Conservation (phyloP, 2,329 filamentous ascomycete species). For the Ophiosphaerella korrae region DNA sequence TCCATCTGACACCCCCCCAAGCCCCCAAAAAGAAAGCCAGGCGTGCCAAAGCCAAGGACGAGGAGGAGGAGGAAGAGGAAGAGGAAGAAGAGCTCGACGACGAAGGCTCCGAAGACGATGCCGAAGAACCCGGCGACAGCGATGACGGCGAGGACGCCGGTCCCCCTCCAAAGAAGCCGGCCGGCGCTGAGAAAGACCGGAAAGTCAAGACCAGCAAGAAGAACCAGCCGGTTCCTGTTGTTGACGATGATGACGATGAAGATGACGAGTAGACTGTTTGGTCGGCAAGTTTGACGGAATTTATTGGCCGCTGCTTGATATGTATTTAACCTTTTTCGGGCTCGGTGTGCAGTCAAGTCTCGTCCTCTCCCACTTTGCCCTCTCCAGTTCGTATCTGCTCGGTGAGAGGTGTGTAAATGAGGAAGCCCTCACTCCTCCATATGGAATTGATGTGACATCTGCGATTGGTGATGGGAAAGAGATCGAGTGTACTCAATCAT, state of each 20-base stretch:
- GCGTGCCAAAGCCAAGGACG: slow-evolving; percentile 36
- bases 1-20: slow-evolving; percentile 9
- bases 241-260: slow-evolving; percentile 31
- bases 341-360: no score
- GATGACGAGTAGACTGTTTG: slow-evolving; percentile 26
- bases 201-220: slow-evolving; percentile 39
- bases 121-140: slow-evolving; percentile 26
- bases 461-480: no score
- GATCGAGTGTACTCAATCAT: no score
- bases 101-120: slow-evolving; percentile 33
- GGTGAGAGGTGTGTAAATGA: no score
- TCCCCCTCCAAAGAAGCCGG: slow-evolving; percentile 43
- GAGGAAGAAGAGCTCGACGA: slow-evolving; percentile 42
- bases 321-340: no score
- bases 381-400: no score
- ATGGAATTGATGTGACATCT: no score
- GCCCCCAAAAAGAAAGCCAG: slow-evolving; percentile 46
- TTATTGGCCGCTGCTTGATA: no score
- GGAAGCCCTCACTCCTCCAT: no score
- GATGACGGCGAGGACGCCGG: slow-evolving; percentile 46
- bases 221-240: slow-evolving; percentile 38
- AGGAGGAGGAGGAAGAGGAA: slow-evolving; percentile 38
- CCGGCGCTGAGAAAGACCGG: slow-evolving; percentile 39
- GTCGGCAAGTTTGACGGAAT: no score
- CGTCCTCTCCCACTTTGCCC: no score